Evolutionary conservation across 495 filamentous ascomycete genomes (phyloP), one percentile per base, ranked within the genome.

Genomic region (Hypoxylon subgilvum): DNA sequence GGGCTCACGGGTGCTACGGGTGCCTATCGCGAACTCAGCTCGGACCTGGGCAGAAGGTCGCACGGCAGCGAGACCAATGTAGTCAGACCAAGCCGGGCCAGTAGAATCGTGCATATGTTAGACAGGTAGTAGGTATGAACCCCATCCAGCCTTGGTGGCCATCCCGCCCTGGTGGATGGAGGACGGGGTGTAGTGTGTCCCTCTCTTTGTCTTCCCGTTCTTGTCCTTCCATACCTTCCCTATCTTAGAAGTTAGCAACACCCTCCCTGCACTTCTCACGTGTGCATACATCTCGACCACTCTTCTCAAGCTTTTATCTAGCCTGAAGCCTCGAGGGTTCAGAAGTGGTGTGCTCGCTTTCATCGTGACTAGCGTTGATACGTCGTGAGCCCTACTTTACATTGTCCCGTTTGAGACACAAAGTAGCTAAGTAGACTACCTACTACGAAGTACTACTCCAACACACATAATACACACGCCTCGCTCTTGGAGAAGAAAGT

Each of bases 211-310:
- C 40, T 36, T 44, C 44, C 42, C 36, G 31, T 56, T 45, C 55
- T 65, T 52, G 50, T 61, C 61, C 39, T 49, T 34, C 61, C 61
- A 65, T 34, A 50, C 56, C 45, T 43, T 50, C 42, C 61, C 49
- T 57, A 65, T 52, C 56, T 35, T 39, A 52, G 45, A 38, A n/a
- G n/a, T n/a, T n/a, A n/a, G n/a, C n/a, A n/a, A 12, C 23, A 10
- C 35, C 55, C 42, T 56, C 50, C 30, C 61, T 65, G 61, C 55
- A 57, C 25, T 41, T 28, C 61, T 65, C 61, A 65, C 61, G 61
- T 65, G 61, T 65, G 61, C 55, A 60, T 60, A 59, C 39, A 28
- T 25, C 23, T 27, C 54, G 14, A 39, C 51, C 18, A 42, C 18
- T 27, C 10, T 23, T 22, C 41, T 39, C 25, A 51, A 56, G 50